These are phyloP conservation scores for Closterium sp. DNA, from an alignment of 139 green algal genomes.

Conservation along the genomic window DNA sequence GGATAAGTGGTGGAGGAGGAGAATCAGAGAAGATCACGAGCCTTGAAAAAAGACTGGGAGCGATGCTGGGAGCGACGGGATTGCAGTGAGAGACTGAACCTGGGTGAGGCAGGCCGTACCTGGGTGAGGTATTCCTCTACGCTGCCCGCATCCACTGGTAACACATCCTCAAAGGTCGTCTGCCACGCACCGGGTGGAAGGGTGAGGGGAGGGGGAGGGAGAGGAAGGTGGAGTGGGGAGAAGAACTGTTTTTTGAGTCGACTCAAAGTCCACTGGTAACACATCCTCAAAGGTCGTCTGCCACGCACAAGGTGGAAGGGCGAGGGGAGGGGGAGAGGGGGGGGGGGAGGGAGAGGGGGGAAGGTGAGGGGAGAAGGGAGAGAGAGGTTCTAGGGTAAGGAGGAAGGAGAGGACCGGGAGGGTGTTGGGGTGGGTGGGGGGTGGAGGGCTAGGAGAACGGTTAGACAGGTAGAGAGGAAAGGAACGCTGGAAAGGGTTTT, in stretches of 20 bases:
- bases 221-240: neutral
- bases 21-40: too few species aligned
- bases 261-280: slow-evolving; percentile 41
- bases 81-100: neutral
- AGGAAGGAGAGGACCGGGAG: too few species aligned
- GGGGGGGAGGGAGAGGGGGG: neutral
- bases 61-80: neutral
- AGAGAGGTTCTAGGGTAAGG: too few species aligned
- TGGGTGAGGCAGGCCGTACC: neutral
- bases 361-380: neutral
- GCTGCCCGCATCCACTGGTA: slow-evolving; percentile 32
- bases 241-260: too few species aligned
- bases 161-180: slow-evolving; percentile 53
- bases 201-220: neutral
- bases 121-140: slow-evolving; percentile 52
- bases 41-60: neutral
- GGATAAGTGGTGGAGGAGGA: slow-evolving; percentile 3
- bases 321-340: too few species aligned
- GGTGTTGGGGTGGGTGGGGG: neutral
- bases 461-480: too few species aligned
- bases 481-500: too few species aligned
- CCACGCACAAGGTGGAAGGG: neutral
- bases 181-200: neutral
- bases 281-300: slow-evolving; percentile 55
- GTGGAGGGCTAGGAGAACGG: too few species aligned